phyloP scores from a whole-genome alignment of 805 yeast genomes.

The Candida khao-thaluensis region DNA sequence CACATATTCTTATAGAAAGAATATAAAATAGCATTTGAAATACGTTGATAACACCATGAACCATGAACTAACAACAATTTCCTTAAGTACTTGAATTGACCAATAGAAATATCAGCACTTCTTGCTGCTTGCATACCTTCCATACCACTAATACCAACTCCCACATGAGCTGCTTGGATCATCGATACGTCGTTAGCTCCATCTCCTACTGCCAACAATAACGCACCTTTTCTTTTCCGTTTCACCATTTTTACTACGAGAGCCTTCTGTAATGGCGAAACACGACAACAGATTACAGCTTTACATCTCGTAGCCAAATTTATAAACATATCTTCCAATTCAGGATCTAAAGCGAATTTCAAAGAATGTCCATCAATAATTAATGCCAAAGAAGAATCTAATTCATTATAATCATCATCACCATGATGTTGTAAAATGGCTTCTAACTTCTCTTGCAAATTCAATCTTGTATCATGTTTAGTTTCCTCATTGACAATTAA shows the following conservation, averaged over 20 bases:
- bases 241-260: conserved; percentile 93
- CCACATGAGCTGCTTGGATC: conserved; percentile 99
- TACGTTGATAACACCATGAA: conserved; percentile 95
- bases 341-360: conserved; percentile 79
- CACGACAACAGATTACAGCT: conserved; percentile 97
- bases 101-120: conserved; percentile 95
- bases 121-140: conserved; percentile 99
- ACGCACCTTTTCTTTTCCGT: conserved; percentile 64
- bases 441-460: conserved; percentile 69
- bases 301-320: conserved; percentile 83
- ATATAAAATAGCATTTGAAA: conserved; percentile 87
- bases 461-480: conserved; percentile 70
- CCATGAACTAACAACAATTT: conserved; percentile 92
- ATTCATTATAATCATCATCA: conserved; percentile 55
- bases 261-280: conserved; percentile 96
- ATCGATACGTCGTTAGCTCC: conserved; percentile 99
- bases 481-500: conserved; percentile 84
- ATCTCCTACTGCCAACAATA: conserved; percentile 91
- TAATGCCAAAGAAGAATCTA: conserved; percentile 73
- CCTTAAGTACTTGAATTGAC: conserved; percentile 85
- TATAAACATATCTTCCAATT: conserved; percentile 72
- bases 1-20: conserved; percentile 96
- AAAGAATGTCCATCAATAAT: conserved; percentile 94
- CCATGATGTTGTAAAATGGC: conserved; percentile 70
- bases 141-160: conserved; percentile 98